A percentile compares a stretch with the other conserved stretches of the same genome.
phyloP scores from a whole-genome alignment of 106 monocot species.

The Vanilla planifolia region DNA sequence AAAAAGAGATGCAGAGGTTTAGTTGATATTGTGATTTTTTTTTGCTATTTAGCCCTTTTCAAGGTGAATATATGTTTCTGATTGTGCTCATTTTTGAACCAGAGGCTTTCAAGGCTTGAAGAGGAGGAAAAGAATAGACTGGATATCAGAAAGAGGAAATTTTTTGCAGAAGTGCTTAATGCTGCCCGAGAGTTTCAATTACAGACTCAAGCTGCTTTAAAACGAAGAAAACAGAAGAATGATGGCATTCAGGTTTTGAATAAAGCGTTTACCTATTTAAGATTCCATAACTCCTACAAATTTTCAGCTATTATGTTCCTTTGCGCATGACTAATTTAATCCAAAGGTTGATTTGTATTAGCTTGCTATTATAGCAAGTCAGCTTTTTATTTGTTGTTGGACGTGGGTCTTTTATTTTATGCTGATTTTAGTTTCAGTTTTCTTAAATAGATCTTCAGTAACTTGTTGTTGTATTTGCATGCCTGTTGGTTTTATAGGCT shows the following conservation, averaged over 20 bases:
- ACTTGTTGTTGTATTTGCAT: not conserved
- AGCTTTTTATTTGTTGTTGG: not conserved
- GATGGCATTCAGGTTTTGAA: constrained; percentile 77
- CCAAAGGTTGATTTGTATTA: not conserved
- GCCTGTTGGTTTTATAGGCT: constrained; percentile 27
- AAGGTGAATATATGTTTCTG: not conserved
- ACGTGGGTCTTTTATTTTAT: not conserved
- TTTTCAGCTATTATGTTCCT: constrained; percentile 2
- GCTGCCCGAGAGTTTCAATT: constrained; percentile 88
- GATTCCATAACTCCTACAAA: not conserved
- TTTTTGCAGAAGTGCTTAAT: constrained; percentile 95
- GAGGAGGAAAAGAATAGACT: constrained; percentile 82
- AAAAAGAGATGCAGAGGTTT: constrained; percentile 90
- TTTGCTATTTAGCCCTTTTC: not conserved
- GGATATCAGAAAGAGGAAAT: constrained; percentile 76
- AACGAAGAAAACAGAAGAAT: constrained; percentile 84
- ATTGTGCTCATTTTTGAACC: constrained; percentile 10
- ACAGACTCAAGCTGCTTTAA: constrained; percentile 59
- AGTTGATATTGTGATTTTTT: not conserved
- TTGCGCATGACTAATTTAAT: not conserved
- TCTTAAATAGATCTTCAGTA: not conserved
- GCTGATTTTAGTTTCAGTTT: not conserved
- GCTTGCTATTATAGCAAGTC: not conserved
- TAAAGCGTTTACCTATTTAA: not conserved
- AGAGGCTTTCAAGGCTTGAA: constrained; percentile 85